Base-by-base conservation (phyloP, 257 asterid species). In the Handroanthus guayacan region DNA sequence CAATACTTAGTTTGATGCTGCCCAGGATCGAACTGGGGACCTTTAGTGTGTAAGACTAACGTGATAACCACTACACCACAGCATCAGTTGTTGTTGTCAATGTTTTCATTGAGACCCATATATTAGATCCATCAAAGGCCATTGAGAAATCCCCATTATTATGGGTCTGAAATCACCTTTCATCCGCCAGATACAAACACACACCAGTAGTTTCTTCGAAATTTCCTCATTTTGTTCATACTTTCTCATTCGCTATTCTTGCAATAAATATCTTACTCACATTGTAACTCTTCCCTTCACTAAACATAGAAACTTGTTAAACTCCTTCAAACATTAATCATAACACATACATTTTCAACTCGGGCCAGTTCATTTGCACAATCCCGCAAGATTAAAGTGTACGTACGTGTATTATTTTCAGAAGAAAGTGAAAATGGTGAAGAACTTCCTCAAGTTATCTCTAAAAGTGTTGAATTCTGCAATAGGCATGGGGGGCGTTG, bases 11-110 rank as follows among this genome's bases (percentile, higher is more conserved):
- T 6, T 5, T 83, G 88, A 67, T 86, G 80, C 89, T 85, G 90
- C 90, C 94, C 92, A 86, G 94, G 88, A 85, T 84, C 89, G 93
- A 89, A 86, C 94, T 89, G 89, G 91, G 63, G 94, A 85, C 92
- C 94, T 87, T 83, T 79, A 82, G 94, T 81, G 93, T 92, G 97
- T 76, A 81, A 81, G 76, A 75, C 89, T 71, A 76, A 82, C 89
- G 83, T 85, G 89, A 82, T 85, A 82, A 85, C 89, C 89, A 82
- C 89, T 85, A 80, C 89, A 80, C 87, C 85, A 85, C 87, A 82
- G 84, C 79, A 82, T 47, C 81, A 11, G 0, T 6, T 55, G 20
- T 6, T 55, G 20, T 25, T 25, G 31, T 25, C 31, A 25, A 25
- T 0, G 1, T 25, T 25, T 25, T 25, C 31, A 25, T 1, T 1